These are phyloP conservation scores for Candida insectalens DNA, from an alignment of 805 yeast species.

Conservation along the genomic window DNA sequence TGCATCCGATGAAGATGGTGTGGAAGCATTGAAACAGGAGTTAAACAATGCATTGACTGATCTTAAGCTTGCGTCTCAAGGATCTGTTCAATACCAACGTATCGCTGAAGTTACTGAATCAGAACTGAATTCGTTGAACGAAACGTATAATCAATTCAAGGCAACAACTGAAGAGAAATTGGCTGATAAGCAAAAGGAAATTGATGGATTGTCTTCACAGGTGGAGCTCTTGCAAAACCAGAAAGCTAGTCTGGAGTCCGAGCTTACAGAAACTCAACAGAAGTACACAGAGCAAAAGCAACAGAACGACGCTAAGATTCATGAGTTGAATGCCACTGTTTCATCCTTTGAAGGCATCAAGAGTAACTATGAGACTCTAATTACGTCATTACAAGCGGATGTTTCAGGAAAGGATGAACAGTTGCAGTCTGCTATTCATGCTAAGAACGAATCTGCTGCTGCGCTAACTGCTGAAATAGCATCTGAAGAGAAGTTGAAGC, in stretches of 20 bases:
- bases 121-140: constrained; percentile 45
- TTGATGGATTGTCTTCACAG: constrained; percentile 8
- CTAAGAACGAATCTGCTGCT: constrained; percentile 10
- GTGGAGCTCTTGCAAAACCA: constrained; percentile 7
- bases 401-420: constrained; percentile 15
- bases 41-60: constrained; percentile 37
- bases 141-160: constrained; percentile 41
- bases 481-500: constrained; percentile 9
- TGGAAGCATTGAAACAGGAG: constrained; percentile 20
- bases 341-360: constrained; percentile 17
- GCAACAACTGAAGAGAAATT: constrained; percentile 16
- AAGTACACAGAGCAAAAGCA: constrained; percentile 7
- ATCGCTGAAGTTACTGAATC: constrained; percentile 60
- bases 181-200: constrained; percentile 4
- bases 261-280: constrained; percentile 7
- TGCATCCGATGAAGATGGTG: constrained; percentile 13
- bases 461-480: neutral
- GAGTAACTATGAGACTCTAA: constrained; percentile 21
- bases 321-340: constrained; percentile 15
- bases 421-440: constrained; percentile 13
- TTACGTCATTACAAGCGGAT: constrained; percentile 23
- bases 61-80: constrained; percentile 46
- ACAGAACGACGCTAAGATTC: constrained; percentile 11
- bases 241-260: constrained; percentile 8
- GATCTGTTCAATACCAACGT: constrained; percentile 49